phyloP scores from a whole-genome alignment of 2,329 filamentous ascomycete species.

The Aspergillus transmontanensis region DNA sequence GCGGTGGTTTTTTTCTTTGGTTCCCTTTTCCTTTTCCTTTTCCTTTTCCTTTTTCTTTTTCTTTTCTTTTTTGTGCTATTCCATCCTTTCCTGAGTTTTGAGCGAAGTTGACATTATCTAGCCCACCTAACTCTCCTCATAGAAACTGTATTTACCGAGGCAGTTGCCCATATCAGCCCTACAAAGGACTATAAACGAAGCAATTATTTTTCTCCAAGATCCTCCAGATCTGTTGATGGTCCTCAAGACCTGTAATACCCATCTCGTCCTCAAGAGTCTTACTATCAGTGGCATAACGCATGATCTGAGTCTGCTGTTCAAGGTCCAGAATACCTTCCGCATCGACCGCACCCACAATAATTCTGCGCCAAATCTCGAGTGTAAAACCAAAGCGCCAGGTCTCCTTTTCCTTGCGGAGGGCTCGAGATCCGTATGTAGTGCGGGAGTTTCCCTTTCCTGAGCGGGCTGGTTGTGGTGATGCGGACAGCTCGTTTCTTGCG shows the following conservation, averaged over 20 bases:
- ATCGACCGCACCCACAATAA: constrained; percentile 32
- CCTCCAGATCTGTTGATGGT: constrained; percentile 40
- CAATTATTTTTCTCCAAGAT: constrained; percentile 36
- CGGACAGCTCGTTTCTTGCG: not conserved
- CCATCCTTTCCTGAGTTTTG: not conserved
- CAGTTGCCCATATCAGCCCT: not conserved
- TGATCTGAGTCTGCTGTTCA: constrained; percentile 32
- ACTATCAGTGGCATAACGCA: constrained; percentile 38
- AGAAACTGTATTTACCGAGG: not conserved
- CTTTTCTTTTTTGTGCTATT: not conserved
- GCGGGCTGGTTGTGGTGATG: not conserved
- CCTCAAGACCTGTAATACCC: constrained; percentile 29
- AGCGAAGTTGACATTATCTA: not conserved
- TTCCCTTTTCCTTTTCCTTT: too few species aligned
- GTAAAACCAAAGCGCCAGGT: constrained; percentile 30
- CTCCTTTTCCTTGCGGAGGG: constrained; percentile 13
- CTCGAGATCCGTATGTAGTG: not conserved
- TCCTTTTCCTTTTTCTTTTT: too few species aligned
- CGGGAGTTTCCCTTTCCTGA: constrained; percentile 10
- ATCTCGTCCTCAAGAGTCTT: constrained; percentile 31
- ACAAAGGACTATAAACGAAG: constrained; percentile 31
- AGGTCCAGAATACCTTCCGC: constrained; percentile 28
- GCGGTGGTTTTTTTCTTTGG: too few species aligned
- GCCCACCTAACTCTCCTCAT: not conserved
- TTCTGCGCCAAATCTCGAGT: constrained; percentile 30